Conservation (phyloP, 1,139 yeast species). For the Kodamaea alishanica region DNA sequence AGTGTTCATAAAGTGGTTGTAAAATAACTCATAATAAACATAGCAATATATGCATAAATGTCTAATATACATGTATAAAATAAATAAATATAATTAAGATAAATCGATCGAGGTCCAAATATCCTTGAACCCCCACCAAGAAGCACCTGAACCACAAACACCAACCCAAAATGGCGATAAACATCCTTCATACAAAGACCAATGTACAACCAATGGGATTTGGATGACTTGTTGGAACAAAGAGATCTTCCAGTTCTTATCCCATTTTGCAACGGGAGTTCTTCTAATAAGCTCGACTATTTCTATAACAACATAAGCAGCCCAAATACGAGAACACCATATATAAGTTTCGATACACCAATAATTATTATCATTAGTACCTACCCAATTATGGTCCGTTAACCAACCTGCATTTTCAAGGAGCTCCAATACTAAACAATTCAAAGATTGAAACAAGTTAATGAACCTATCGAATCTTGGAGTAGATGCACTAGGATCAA, state of each 20-base stretch:
- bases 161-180: constrained; percentile 52
- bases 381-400: constrained; percentile 53
- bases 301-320: constrained; percentile 47
- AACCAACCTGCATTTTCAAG: constrained; percentile 59
- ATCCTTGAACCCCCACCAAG: constrained; percentile 44
- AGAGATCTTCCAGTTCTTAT: constrained; percentile 33
- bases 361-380: constrained; percentile 39
- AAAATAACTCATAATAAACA: background rate
- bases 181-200: constrained; percentile 56
- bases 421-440: constrained; percentile 45
- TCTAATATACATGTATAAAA: background rate
- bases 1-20: background rate
- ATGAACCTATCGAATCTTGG: constrained; percentile 34
- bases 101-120: constrained; percentile 39
- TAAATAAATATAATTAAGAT: constrained; percentile 7
- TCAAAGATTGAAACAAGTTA: constrained; percentile 40
- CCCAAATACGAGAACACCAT: constrained; percentile 58
- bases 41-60: too few relatives aligned
- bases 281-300: constrained; percentile 42
- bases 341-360: constrained; percentile 46
- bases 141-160: constrained; percentile 45
- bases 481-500: constrained; percentile 22
- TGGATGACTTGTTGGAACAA: constrained; percentile 44
- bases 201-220: constrained; percentile 54
- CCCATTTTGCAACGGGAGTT: constrained; percentile 37